phyloP scores from a whole-genome alignment of 2,329 filamentous ascomycete genomes.

The Phyllosticta capitalensis region DNA sequence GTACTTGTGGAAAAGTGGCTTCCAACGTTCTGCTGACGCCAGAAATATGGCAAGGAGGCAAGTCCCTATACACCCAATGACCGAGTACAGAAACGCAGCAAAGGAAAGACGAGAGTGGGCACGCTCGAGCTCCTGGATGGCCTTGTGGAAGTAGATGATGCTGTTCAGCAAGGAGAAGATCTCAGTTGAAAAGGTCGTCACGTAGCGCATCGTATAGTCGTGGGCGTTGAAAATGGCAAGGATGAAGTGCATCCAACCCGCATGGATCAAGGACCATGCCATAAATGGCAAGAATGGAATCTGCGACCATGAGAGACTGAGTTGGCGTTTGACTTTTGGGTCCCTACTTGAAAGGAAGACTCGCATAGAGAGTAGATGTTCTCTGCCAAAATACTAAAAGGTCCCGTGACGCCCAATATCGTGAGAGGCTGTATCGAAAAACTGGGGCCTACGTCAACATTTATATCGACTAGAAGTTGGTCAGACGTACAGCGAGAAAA shows the following conservation, averaged over 20 bases:
- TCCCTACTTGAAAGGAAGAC: slow-evolving; percentile 43
- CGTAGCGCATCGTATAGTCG: slow-evolving; percentile 62
- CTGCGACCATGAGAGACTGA: slow-evolving; percentile 19
- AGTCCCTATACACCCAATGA: slow-evolving; percentile 55
- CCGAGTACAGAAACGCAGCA: slow-evolving; percentile 54
- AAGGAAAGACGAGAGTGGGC: slow-evolving; percentile 48
- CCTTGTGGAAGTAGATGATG: slow-evolving; percentile 61
- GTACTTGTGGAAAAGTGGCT: slow-evolving; percentile 52
- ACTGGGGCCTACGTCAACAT: slow-evolving; percentile 16
- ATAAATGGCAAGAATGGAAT: slow-evolving; percentile 54
- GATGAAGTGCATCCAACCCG: slow-evolving; percentile 55
- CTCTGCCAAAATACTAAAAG: slow-evolving; percentile 58
- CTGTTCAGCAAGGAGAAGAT: slow-evolving; percentile 59
- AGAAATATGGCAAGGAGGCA: slow-evolving; percentile 53
- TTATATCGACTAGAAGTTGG: background rate
- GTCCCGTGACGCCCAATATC: slow-evolving; percentile 56
- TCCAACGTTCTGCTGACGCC: slow-evolving; percentile 53
- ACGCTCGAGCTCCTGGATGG: slow-evolving; percentile 53
- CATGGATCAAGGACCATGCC: slow-evolving; percentile 58
- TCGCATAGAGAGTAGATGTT: slow-evolving; percentile 53
- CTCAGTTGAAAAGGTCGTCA: slow-evolving; percentile 57
- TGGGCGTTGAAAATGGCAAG: slow-evolving; percentile 58
- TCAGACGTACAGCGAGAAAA: slow-evolving; percentile 47
- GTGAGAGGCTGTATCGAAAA: slow-evolving; percentile 55
- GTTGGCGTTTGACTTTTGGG: background rate